Base-by-base conservation (phyloP, 208 protist species). In the Leishmania lainsoni region DNA sequence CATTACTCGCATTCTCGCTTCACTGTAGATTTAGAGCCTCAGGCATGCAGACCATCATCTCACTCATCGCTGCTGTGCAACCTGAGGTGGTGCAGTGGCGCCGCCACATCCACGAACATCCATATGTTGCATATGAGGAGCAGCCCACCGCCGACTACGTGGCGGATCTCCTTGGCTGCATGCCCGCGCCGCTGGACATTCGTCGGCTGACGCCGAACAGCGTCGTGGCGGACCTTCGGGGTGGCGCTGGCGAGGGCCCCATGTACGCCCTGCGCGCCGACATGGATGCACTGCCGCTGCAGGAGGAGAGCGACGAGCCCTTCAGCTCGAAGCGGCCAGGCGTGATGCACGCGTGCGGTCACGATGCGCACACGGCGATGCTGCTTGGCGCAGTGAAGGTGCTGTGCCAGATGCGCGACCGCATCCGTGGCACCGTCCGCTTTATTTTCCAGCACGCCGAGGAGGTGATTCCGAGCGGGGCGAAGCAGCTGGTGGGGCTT, bases 381-480 rank as follows among this genome's bases (percentile, higher is more conserved):
- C 89, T 95, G 76, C 83, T 94, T 56, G 90, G 89, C 10, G 90
- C 92, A 2, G 87, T 86, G 56, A 91, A 92, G 84, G 81, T 94
- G 76, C 85, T 94, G 56, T 87, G 85, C 52, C 80, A 87, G 72
- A 80, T 90, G 73, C 80, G 79, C 51, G 84, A 87, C 51, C 81
- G 83, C 59, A 90, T 95, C 77, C 75, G 86, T 32, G 92, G 92
- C 59, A 90, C 87, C 17, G 90, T 96, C 49, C 90, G 92, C 52
- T 96, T 96, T 79, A 86, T 96, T 61, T 96, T 96, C 79, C 92
- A 96, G 84, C 92, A 91, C 81, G 92, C 92, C 6, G 92, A 96
- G 83, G 92, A 96, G 80, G 83, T 91, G 39, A 79, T 70, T 52
- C 87, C 89, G 42, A 87, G 92, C 76, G 92, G 92, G n/a, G 90